phyloP scores from a whole-genome alignment of 2,329 filamentous ascomycete genomes.

The Paraconiothyrium sp. region DNA sequence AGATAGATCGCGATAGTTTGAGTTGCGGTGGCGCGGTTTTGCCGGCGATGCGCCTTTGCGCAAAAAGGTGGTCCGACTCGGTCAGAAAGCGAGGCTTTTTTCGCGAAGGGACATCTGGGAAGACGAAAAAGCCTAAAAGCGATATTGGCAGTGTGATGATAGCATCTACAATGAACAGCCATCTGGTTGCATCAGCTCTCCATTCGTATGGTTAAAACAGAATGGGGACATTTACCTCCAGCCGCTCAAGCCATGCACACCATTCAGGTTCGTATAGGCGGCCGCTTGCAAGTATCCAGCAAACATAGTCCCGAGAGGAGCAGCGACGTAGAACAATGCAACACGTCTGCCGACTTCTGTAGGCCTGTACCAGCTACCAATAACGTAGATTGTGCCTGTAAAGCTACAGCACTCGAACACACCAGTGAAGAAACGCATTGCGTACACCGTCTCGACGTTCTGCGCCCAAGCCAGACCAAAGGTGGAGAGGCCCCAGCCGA shows the following conservation, averaged over 20 bases:
- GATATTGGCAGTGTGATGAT: constrained; percentile 53
- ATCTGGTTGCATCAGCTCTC: constrained; percentile 14
- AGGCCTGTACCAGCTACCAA: constrained; percentile 53
- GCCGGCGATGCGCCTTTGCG: constrained; percentile 28
- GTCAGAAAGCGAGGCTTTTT: constrained; percentile 49
- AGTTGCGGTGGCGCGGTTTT: constrained; percentile 43
- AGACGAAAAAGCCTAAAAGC: constrained; percentile 53
- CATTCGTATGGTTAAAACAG: neutral
- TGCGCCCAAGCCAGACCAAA: constrained; percentile 33
- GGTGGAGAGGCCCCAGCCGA: constrained; percentile 35
- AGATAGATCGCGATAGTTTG: constrained; percentile 47
- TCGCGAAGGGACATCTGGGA: constrained; percentile 51
- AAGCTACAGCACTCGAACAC: constrained; percentile 44
- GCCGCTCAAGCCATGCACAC: constrained; percentile 24
- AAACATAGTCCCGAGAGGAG: constrained; percentile 36
- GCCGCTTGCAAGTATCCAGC: constrained; percentile 31
- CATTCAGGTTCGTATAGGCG: constrained; percentile 26
- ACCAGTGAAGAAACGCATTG: constrained; percentile 52
- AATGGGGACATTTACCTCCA: constrained; percentile 20
- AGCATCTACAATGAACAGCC: constrained; percentile 35
- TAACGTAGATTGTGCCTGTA: constrained; percentile 49
- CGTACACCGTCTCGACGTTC: constrained; percentile 25
- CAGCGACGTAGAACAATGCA: constrained; percentile 33
- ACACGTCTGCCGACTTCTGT: constrained; percentile 32
- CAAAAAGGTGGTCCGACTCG: constrained; percentile 25